phyloP scores from a whole-genome alignment of 2,329 filamentous ascomycete genomes.

The Colletotrichum liriopes region DNA sequence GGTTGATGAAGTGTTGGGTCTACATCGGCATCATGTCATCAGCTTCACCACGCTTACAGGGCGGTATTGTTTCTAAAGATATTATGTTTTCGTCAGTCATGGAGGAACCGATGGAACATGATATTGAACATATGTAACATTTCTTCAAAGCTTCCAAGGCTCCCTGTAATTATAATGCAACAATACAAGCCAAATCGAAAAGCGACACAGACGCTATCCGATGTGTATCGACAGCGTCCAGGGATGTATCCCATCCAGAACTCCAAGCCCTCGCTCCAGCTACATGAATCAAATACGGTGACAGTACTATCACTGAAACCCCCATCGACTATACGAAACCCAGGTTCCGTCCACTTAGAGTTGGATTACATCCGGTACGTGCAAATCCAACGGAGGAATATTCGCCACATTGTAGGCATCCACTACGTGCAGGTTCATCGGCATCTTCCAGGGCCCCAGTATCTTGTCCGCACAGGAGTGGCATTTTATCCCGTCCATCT shows the following conservation, averaged over 20 bases:
- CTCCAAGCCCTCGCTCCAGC: background rate
- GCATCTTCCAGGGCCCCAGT: background rate
- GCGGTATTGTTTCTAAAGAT: background rate
- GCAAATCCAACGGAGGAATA: background rate
- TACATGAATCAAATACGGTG: background rate
- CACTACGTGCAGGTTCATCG: background rate
- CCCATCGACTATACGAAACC: background rate
- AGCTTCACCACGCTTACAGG: background rate
- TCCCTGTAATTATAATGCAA: background rate
- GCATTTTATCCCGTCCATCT: slow-evolving; percentile 9
- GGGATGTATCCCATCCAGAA: background rate
- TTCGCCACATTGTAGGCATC: background rate
- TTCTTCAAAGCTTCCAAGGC: too few species aligned
- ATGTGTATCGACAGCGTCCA: background rate
- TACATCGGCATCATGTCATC: background rate
- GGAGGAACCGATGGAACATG: background rate
- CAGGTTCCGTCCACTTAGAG: background rate
- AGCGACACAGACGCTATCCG: background rate
- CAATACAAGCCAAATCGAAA: background rate
- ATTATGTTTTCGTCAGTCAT: background rate
- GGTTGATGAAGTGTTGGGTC: background rate
- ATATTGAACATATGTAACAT: background rate
- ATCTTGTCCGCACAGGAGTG: slow-evolving; percentile 6
- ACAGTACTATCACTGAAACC: background rate
- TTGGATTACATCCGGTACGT: background rate